Conservation (phyloP, 2,329 filamentous ascomycete genomes). For the Trichophyton schoenleinii region DNA sequence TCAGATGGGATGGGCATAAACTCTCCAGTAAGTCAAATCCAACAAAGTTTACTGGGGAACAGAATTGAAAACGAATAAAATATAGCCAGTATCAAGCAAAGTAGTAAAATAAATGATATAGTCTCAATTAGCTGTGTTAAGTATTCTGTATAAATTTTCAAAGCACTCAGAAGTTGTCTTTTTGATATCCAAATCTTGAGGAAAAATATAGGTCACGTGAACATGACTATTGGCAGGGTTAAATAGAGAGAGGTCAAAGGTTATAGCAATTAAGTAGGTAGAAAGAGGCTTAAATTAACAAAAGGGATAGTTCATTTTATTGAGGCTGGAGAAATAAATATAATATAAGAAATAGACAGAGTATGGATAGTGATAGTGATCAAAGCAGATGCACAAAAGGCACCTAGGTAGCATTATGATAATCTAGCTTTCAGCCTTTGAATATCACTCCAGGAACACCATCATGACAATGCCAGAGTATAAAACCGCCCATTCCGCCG, state of each 20-base stretch:
- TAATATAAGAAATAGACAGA: background rate
- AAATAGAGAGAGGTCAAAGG: no score
- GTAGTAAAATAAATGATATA: no score
- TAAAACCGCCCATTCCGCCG: background rate
- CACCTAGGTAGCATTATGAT: conserved; percentile 1
- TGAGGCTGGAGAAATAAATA: no score
- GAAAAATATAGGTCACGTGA: background rate
- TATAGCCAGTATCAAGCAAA: no score
- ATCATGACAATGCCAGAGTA: background rate
- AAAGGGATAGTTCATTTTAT: no score
- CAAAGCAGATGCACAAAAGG: background rate
- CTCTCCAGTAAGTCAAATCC: no score
- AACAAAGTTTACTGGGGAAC: no score
- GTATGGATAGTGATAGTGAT: background rate
- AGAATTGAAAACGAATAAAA: no score
- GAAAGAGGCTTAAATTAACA: no score
- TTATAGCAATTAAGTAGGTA: no score
- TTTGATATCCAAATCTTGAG: background rate
- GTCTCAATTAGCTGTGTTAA: background rate
- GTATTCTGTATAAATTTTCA: background rate
- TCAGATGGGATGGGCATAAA: no score
- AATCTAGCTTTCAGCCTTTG: background rate
- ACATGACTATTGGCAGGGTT: background rate
- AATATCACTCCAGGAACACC: background rate
- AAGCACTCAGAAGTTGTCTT: background rate